phyloP scores from a whole-genome alignment of 208 protist genomes.

The Angomonas deanei region DNA sequence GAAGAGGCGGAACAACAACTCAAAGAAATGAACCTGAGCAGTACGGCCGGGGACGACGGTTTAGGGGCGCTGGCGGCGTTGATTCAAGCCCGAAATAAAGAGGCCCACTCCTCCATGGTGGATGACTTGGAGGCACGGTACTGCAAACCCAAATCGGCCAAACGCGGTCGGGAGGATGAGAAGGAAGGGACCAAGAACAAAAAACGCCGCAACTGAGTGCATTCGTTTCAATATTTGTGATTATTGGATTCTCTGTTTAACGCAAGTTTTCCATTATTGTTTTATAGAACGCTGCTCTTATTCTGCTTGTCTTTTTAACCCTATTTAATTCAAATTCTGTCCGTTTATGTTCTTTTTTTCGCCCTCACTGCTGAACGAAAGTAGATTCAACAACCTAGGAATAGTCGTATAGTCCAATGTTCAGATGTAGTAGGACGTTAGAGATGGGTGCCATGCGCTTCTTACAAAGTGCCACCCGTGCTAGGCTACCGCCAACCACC shows the following conservation, averaged over 20 bases:
- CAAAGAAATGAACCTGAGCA: conserved; percentile 37
- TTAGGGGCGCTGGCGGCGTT: conserved; percentile 53
- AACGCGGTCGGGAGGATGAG: not conserved
- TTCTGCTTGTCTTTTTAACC: not conserved
- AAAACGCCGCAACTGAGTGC: not conserved
- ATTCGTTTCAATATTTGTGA: not conserved
- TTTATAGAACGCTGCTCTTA: not conserved
- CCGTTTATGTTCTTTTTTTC: not conserved
- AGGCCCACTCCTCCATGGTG: conserved; percentile 58
- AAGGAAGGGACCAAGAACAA: conserved; percentile 10
- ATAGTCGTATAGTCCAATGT: no score
- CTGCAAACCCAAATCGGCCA: conserved; percentile 15
- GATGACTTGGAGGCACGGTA: conserved; percentile 62
- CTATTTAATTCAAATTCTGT: not conserved
- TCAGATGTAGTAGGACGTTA: no score
- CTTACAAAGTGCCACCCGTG: no score
- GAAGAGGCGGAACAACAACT: conserved; percentile 56
- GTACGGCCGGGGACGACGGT: not conserved
- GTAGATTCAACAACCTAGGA: not conserved
- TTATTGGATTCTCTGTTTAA: not conserved
- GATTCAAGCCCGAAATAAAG: conserved; percentile 55
- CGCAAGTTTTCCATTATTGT: no score
- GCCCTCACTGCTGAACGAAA: no score
- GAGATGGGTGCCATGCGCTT: no score
- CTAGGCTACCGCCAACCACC: no score